phyloP scores from a whole-genome alignment of 2,329 filamentous ascomycete genomes.

The Clarireedia sp. region DNA sequence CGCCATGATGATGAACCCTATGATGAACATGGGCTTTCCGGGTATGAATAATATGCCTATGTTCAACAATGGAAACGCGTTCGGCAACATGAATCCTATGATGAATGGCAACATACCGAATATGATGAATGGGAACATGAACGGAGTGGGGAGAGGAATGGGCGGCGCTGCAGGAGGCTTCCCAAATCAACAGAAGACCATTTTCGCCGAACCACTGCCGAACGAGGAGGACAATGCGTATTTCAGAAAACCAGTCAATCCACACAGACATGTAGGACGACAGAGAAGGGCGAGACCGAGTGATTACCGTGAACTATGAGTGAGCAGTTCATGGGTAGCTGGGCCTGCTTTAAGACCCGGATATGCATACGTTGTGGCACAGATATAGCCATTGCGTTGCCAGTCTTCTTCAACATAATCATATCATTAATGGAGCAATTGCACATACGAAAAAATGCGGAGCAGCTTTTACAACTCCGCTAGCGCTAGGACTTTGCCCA shows the following conservation, averaged over 20 bases:
- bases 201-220: constrained; percentile 42
- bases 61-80: constrained; percentile 22
- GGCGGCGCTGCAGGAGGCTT: constrained; percentile 34
- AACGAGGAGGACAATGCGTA: constrained; percentile 82
- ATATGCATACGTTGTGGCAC: no score
- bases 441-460: no score
- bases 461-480: no score
- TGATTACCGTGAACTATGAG: constrained; percentile 65
- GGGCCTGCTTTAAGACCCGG: no score
- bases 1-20: constrained; percentile 30
- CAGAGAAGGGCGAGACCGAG: constrained; percentile 74
- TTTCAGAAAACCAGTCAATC: constrained; percentile 92
- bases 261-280: constrained; percentile 78
- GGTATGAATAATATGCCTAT: constrained; percentile 36
- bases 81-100: constrained; percentile 19
- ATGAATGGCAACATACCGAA: constrained; percentile 28
- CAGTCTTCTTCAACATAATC: no score
- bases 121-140: constrained; percentile 29
- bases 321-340: neutral
- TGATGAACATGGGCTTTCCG: constrained; percentile 25
- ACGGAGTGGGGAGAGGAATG: constrained; percentile 25
- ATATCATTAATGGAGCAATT: no score
- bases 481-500: no score
- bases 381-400: no score
- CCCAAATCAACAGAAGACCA: constrained; percentile 46